Conservation (phyloP, 2,329 filamentous ascomycete genomes). For the Alternaria conjuncta region DNA sequence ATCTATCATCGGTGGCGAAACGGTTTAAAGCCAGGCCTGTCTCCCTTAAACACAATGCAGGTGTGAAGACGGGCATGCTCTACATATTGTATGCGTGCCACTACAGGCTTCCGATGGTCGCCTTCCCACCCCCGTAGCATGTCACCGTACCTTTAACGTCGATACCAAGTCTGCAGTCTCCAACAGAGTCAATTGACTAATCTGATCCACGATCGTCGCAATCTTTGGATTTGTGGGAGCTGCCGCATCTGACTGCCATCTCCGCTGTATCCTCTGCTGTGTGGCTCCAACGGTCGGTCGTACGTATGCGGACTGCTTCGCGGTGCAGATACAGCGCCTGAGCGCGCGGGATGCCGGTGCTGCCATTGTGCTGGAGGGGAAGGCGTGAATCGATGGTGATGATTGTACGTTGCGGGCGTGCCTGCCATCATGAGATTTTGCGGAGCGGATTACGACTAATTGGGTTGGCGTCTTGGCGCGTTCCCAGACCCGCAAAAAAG, state of each 20-base stretch:
- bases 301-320: slow-evolving; percentile 30
- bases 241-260: slow-evolving; percentile 83
- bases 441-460: slow-evolving; percentile 30
- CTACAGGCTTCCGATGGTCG: neutral
- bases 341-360: slow-evolving; percentile 53
- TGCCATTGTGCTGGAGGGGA: slow-evolving; percentile 48
- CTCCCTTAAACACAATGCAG: neutral
- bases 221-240: slow-evolving; percentile 84
- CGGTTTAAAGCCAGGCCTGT: neutral
- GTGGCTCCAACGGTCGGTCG: slow-evolving; percentile 43
- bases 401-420: slow-evolving; percentile 25
- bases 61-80: neutral
- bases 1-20: neutral
- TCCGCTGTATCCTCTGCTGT: slow-evolving; percentile 60
- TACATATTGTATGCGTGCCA: neutral
- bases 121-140: neutral
- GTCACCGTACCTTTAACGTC: slow-evolving; percentile 79
- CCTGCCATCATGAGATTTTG: slow-evolving; percentile 36
- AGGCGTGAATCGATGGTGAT: slow-evolving; percentile 24
- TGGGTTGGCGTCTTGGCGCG: slow-evolving; percentile 35
- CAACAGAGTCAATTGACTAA: slow-evolving; percentile 95
- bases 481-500: slow-evolving; percentile 32
- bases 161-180: slow-evolving; percentile 97
- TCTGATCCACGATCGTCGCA: slow-evolving; percentile 92
- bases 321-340: slow-evolving; percentile 52